Evolutionary conservation across 2,329 filamentous ascomycete species (phyloP).

Genomic region (Trichoderma koningii): DNA sequence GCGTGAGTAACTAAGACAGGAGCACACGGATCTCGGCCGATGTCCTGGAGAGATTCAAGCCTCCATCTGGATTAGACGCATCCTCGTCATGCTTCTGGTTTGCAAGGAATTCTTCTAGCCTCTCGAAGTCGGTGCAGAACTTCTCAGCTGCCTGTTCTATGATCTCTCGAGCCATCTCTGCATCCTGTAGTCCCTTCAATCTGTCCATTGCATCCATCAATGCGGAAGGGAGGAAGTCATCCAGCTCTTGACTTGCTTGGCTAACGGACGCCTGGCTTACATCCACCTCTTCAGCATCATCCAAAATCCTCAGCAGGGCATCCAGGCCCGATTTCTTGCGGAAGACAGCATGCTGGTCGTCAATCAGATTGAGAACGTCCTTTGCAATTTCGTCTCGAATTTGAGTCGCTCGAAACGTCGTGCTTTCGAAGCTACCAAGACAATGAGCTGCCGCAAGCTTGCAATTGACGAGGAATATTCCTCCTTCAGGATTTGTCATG

Average conservation of each 20-base stretch:
- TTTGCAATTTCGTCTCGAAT: constrained; percentile 59
- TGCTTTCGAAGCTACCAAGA: constrained; percentile 65
- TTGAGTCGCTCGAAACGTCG: constrained; percentile 54
- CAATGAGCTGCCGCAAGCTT: constrained; percentile 58
- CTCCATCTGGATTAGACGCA: constrained; percentile 33
- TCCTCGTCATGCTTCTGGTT: constrained; percentile 42
- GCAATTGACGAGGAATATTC: constrained; percentile 76
- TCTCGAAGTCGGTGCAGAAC: constrained; percentile 84
- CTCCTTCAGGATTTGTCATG: constrained; percentile 60
- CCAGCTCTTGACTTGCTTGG: constrained; percentile 72
- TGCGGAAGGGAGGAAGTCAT: constrained; percentile 89
- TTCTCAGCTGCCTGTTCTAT: constrained; percentile 79
- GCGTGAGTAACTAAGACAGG: constrained; percentile 36
- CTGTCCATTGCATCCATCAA: constrained; percentile 89
- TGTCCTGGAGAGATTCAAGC: constrained; percentile 54
- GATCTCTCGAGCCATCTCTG: constrained; percentile 69
- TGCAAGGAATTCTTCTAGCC: constrained; percentile 54
- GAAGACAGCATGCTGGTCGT: constrained; percentile 73
- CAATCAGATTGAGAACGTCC: constrained; percentile 59
- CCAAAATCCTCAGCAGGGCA: constrained; percentile 61
- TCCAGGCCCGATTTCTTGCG: constrained; percentile 73
- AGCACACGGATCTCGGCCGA: constrained; percentile 62
- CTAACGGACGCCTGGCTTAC: constrained; percentile 49
- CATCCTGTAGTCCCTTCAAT: constrained; percentile 71
- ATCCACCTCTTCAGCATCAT: constrained; percentile 36